These are phyloP conservation scores for Exsudoporus floridanus DNA, from an alignment of 1,284 basidiomycete genomes.

Conservation along the genomic window DNA sequence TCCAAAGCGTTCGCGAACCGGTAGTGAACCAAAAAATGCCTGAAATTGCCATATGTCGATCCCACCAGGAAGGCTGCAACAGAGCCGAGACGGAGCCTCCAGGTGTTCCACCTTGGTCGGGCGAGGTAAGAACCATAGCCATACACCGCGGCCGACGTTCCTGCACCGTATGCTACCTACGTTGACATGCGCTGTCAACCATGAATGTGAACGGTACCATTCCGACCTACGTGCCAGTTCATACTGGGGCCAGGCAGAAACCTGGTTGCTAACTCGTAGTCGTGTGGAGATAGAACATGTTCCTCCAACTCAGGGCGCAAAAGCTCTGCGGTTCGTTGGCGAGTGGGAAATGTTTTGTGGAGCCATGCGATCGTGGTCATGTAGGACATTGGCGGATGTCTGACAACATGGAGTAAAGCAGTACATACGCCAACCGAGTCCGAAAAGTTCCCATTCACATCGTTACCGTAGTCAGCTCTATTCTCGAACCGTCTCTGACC, in stretches of 20 bases:
- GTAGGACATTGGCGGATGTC: constrained; percentile 23
- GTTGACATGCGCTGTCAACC: constrained; percentile 4
- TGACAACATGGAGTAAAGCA: neutral
- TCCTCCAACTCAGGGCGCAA: constrained; percentile 58
- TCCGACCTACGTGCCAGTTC: constrained; percentile 39
- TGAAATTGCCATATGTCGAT: constrained; percentile 38
- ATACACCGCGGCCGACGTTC: constrained; percentile 25
- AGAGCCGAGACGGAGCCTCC: constrained; percentile 27
- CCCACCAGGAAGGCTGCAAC: constrained; percentile 29
- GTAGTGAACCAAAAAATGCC: constrained; percentile 44
- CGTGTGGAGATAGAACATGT: constrained; percentile 51
- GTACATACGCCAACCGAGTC: neutral
- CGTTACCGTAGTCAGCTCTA: neutral
- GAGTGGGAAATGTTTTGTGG: constrained; percentile 40
- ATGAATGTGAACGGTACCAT: neutral
- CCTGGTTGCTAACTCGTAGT: constrained; percentile 51
- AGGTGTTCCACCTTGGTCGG: constrained; percentile 30
- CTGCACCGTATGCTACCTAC: constrained; percentile 32
- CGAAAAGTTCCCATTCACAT: neutral
- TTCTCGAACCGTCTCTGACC: neutral
- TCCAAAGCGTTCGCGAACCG: constrained; percentile 49
- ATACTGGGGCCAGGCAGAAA: constrained; percentile 52
- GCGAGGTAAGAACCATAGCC: constrained; percentile 31
- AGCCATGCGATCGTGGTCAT: constrained; percentile 38
- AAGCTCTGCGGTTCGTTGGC: constrained; percentile 41